phyloP scores from a whole-genome alignment of 208 protist genomes.

The Leishmania tarentolae region DNA sequence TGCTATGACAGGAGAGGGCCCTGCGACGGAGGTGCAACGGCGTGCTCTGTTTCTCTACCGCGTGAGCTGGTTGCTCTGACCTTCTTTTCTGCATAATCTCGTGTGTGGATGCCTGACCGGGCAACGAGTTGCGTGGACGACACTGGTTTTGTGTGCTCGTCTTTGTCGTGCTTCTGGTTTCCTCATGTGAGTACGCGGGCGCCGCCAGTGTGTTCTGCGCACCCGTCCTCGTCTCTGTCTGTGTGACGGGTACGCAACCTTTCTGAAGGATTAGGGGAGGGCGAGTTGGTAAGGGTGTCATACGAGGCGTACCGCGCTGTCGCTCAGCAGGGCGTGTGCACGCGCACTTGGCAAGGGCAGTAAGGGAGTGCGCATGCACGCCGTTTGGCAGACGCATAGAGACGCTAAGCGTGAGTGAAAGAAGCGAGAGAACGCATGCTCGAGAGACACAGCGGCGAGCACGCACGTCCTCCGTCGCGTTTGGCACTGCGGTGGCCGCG shows the following conservation, averaged over 20 bases:
- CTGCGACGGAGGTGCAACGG: neutral
- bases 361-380: neutral
- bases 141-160: neutral
- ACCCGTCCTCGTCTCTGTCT: neutral
- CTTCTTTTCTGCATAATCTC: neutral
- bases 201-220: neutral
- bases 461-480: neutral
- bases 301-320: neutral
- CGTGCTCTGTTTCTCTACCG: neutral
- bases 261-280: neutral
- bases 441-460: neutral
- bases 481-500: neutral
- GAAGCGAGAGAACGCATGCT: neutral
- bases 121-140: neutral
- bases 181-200: neutral
- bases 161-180: neutral
- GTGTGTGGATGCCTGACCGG: neutral
- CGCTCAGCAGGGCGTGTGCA: no score
- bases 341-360: neutral
- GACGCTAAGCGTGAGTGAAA: neutral
- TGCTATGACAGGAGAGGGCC: neutral
- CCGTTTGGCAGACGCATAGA: neutral
- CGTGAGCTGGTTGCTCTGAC: neutral
- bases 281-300: neutral
- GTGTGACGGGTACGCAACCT: neutral